Percentiles rank a stretch among this genome's conserved stretches.
These are phyloP conservation scores for Apiospora aurea DNA, from an alignment of 2,329 filamentous ascomycete genomes.

Conservation along the genomic window DNA sequence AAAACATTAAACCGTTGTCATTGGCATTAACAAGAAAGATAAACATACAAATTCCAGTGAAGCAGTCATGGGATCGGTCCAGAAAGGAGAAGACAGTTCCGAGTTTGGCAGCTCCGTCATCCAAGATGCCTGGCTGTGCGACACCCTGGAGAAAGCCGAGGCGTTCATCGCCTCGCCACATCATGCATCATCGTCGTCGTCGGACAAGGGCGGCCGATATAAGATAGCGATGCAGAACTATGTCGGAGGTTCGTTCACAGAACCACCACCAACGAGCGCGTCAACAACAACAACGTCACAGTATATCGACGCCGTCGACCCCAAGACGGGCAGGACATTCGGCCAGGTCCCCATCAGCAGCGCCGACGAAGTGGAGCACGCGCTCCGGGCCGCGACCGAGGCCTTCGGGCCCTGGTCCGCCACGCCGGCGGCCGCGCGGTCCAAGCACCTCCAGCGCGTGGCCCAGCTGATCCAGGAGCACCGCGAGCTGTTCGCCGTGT, in stretches of 20 bases:
- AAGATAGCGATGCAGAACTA: slow-evolving; percentile 35
- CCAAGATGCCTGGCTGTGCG: slow-evolving; percentile 35
- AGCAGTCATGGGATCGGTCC: not conserved
- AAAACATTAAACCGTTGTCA: not conserved
- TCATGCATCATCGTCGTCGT: not conserved
- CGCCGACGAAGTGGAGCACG: slow-evolving; percentile 35
- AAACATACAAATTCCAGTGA: not conserved
- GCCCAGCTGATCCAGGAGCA: slow-evolving; percentile 39
- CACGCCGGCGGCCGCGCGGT: slow-evolving; percentile 37
- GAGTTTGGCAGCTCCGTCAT: slow-evolving; percentile 10
- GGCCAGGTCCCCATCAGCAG: slow-evolving; percentile 37
- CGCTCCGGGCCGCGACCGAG: slow-evolving; percentile 34
- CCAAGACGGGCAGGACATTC: slow-evolving; percentile 39
- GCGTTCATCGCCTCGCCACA: slow-evolving; percentile 29
- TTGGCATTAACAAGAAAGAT: not conserved
- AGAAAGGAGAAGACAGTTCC: not conserved
- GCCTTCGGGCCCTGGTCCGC: slow-evolving; percentile 42
- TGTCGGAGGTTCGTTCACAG: slow-evolving; percentile 28
- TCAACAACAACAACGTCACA: slow-evolving; percentile 24
- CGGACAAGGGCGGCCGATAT: not conserved
- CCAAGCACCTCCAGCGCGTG: slow-evolving; percentile 36
- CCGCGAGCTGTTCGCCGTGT: slow-evolving; percentile 43
- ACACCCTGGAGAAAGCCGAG: slow-evolving; percentile 40
- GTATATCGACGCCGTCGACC: slow-evolving; percentile 40
- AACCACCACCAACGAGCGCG: slow-evolving; percentile 16